phyloP scores from a whole-genome alignment of 768 basidiomycete species.

The Collybia mongolica region DNA sequence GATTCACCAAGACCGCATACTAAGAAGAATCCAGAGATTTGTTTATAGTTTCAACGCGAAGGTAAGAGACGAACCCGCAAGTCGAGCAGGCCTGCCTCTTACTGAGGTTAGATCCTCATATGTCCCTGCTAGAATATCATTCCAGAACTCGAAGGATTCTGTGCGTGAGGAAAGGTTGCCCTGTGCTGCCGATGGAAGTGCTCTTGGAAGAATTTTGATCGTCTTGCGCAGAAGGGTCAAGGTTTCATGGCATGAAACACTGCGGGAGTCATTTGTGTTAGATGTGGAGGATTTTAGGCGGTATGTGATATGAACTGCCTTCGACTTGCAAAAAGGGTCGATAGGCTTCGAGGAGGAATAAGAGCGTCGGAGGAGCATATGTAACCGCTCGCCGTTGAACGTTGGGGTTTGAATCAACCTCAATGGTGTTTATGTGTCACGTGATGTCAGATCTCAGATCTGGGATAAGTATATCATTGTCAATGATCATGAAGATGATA shows the following conservation, averaged over 20 bases:
- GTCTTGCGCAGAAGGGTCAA: conserved; percentile 52
- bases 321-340: too few species aligned
- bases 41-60: conserved; percentile 4
- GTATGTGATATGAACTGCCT: too few species aligned
- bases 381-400: too few species aligned
- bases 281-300: conserved; percentile 2
- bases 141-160: conserved; percentile 45
- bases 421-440: too few species aligned
- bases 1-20: conserved; percentile 59
- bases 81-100: conserved; percentile 34
- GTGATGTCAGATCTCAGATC: too few species aligned
- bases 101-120: conserved; percentile 31
- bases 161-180: neutral
- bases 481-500: too few species aligned
- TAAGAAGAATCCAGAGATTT: conserved; percentile 20
- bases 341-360: too few species aligned
- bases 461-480: too few species aligned
- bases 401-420: too few species aligned
- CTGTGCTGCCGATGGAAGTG: conserved; percentile 25
- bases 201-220: conserved; percentile 41
- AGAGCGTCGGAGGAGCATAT: too few species aligned
- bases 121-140: conserved; percentile 35
- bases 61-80: conserved; percentile 43
- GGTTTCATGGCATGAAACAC: conserved; percentile 19
- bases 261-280: neutral